Percentiles rank a stretch among this genome's conserved stretches.
phyloP scores from a whole-genome alignment of 2,329 filamentous ascomycete species.

The Rhinocladiella similis region DNA sequence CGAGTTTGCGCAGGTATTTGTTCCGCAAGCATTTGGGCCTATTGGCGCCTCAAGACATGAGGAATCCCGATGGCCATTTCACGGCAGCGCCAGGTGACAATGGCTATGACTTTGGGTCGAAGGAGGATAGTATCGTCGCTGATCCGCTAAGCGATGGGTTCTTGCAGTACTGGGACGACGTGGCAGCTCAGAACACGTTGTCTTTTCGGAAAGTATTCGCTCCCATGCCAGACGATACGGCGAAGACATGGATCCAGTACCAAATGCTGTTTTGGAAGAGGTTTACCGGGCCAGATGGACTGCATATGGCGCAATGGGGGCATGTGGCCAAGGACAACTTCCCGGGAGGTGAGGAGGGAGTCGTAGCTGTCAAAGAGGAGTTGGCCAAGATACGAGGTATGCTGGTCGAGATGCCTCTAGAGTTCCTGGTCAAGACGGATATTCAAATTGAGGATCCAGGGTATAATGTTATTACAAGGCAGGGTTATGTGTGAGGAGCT shows the following conservation, averaged over 20 bases:
- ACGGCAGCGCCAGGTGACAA: conserved; percentile 58
- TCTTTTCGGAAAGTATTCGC: conserved; percentile 63
- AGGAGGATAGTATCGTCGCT: conserved; percentile 50
- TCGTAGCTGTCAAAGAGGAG: conserved; percentile 68
- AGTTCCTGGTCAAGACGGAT: conserved; percentile 61
- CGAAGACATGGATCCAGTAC: conserved; percentile 49
- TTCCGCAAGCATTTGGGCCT: conserved; percentile 91
- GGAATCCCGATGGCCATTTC: conserved; percentile 58
- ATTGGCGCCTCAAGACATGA: conserved; percentile 70
- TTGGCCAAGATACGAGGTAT: conserved; percentile 66
- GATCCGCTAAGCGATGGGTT: conserved; percentile 60
- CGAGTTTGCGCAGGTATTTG: conserved; percentile 75
- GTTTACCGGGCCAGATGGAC: conserved; percentile 42
- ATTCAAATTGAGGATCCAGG: conserved; percentile 15
- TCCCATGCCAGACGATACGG: conserved; percentile 51
- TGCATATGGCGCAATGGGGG: conserved; percentile 71
- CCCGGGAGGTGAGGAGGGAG: conserved; percentile 59
- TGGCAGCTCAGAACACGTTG: conserved; percentile 59
- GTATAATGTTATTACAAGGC: conserved; percentile 13
- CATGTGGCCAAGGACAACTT: conserved; percentile 83
- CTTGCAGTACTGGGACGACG: conserved; percentile 57
- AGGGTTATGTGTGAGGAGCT: conserved; percentile 5
- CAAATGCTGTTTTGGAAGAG: conserved; percentile 42
- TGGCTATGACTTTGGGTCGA: conserved; percentile 52
- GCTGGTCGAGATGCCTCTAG: conserved; percentile 83